Percentiles rank a stretch among this genome's conserved stretches.
These are phyloP conservation scores for Backusella tarrabulga DNA, from an alignment of 192 early-diverging fungal species.

Conservation along the genomic window DNA sequence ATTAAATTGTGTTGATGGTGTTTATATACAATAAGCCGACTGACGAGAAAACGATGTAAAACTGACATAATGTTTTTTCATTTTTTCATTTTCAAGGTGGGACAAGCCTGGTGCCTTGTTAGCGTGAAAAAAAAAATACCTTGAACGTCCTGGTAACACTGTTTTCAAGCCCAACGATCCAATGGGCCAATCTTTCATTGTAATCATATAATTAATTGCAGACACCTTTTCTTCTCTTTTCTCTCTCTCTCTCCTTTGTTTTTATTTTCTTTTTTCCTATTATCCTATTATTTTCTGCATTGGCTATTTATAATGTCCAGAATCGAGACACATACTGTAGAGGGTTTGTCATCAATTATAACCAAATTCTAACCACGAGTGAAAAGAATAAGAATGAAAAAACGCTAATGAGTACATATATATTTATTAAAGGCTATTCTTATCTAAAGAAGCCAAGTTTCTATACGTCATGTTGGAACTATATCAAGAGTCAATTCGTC, in stretches of 20 bases:
- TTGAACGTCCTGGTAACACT: not conserved
- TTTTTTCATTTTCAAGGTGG: not conserved
- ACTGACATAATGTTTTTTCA: not conserved
- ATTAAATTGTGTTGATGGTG: not conserved
- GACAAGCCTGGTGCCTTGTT: not conserved
- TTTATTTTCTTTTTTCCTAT: not conserved
- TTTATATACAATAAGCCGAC: not conserved
- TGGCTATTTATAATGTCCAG: not conserved
- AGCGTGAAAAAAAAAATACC: not conserved
- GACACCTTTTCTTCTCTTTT: not conserved
- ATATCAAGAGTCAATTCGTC: slow-evolving; percentile 7
- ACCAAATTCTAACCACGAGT: not conserved
- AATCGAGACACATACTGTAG: slow-evolving; percentile 1
- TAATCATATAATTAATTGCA: slow-evolving; percentile 2
- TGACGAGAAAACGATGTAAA: not conserved
- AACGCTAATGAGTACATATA: not conserved
- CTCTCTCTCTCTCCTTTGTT: not conserved
- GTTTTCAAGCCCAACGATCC: not conserved
- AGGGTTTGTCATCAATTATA: not conserved
- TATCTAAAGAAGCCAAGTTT: not conserved
- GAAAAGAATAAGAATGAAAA: not conserved
- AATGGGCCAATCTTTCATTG: not conserved
- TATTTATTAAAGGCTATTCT: not conserved
- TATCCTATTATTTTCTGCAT: not conserved
- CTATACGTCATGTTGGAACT: not conserved